Base-by-base conservation (phyloP, 306 rosid species). In the Ammopiptanthus mongolicus region DNA sequence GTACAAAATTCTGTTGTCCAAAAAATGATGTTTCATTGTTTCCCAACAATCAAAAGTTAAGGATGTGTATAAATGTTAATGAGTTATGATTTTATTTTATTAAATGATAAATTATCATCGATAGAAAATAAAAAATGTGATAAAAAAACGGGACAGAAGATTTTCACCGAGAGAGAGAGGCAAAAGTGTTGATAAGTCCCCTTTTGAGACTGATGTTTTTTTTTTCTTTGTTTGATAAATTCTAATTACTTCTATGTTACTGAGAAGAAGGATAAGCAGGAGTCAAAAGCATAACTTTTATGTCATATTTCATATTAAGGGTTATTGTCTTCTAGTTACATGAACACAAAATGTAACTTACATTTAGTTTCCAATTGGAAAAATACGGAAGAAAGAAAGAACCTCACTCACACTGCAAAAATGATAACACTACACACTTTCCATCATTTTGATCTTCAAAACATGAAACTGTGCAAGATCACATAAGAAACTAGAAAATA, bases 351-450 rank as follows among this genome's bases (percentile, higher is more conserved):
- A 66, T 22, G 55, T 13, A 46, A n/a, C n/a, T n/a, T n/a, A n/a
- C n/a, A 29, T 52, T n/a, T 11, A 50, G 51, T 74, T 74, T 67
- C 39, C 22, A 64, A 62, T 37, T 10, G 52, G 10, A 7, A 39
- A 64, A 75, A 25, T 13, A 52, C 46, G 0, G 0, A 67, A 59
- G 23, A 48, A 42, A 67, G 3, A 33, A 21, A 59, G 9, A 70
- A 61, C 47, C 75, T 72, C 75, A 64, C 75, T 72, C 75, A 64
- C 80, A 69, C 74, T 55, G 64, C 60, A 78, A 72, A 71, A 51
- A 77, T 68, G 74, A 77, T 17, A 44, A 75, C 21, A 58, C 28
- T 21, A 66, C 78, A 31, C 47, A 58, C 71, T 68, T 25, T 50
- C 50, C 61, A 68, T 53, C 62, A 17, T 62, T 69, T 70, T 25